Conservation (phyloP, 1,139 yeast genomes). For the Lodderomyces elongisporus region DNA sequence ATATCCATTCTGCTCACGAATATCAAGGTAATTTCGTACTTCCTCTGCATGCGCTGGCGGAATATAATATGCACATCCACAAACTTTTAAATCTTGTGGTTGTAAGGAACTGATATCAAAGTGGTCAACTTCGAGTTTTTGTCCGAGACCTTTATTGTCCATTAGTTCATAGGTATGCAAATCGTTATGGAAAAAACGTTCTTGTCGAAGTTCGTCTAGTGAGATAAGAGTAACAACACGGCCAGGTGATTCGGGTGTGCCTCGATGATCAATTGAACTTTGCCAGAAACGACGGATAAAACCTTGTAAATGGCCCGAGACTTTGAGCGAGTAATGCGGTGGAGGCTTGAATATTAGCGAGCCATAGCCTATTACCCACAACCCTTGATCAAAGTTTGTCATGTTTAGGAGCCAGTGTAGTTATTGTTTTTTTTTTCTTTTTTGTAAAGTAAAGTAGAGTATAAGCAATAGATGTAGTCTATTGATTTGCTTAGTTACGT, state of each 20-base stretch:
- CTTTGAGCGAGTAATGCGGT: constrained; percentile 54
- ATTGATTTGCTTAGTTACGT: no score
- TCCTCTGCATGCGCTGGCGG: constrained; percentile 56
- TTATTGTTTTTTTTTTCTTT: no score
- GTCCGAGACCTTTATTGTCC: constrained; percentile 10
- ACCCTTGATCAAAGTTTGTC: constrained; percentile 21
- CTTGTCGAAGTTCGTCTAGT: constrained; percentile 42
- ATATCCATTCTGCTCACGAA: constrained; percentile 88
- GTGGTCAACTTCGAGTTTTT: constrained; percentile 9
- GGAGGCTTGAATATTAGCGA: constrained; percentile 91
- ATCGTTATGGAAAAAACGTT: constrained; percentile 43
- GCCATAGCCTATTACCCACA: constrained; percentile 92
- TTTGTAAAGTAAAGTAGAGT: not conserved
- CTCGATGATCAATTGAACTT: constrained; percentile 83
- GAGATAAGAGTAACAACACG: constrained; percentile 79
- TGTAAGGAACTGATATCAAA: constrained; percentile 19
- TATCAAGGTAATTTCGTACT: constrained; percentile 66
- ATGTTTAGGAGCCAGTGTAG: no score
- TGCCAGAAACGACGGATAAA: constrained; percentile 88
- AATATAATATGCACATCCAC: constrained; percentile 87
- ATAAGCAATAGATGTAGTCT: no score
- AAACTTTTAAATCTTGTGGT: constrained; percentile 50
- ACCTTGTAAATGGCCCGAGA: constrained; percentile 74
- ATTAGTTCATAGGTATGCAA: constrained; percentile 35
- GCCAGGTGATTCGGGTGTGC: constrained; percentile 81